Conservation (phyloP, 2,329 filamentous ascomycete species). For the Cordyceps cateniannulata region DNA sequence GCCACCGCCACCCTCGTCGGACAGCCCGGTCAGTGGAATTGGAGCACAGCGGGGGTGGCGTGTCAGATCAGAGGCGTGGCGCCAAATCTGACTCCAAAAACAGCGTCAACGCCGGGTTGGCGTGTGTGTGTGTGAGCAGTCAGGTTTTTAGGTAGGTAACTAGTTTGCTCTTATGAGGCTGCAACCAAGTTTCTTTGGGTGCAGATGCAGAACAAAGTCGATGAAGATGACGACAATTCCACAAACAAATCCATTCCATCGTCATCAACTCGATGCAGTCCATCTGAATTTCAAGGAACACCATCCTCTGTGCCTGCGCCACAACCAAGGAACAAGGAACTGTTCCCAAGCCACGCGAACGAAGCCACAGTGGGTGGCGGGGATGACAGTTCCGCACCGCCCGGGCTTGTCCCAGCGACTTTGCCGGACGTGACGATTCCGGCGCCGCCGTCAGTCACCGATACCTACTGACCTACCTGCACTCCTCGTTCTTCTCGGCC, state of each 20-base stretch:
- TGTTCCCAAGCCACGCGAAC: neutral
- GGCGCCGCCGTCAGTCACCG: neutral
- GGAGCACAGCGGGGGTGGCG: constrained; percentile 1
- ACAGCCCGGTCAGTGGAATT: neutral
- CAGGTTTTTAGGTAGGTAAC: no score
- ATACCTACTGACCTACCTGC: neutral
- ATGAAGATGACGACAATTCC: no score
- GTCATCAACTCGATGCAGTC: neutral
- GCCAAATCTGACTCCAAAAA: neutral
- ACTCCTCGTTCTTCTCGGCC: neutral
- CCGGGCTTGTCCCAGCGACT: neutral
- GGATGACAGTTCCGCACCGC: neutral
- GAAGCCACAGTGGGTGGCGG: neutral
- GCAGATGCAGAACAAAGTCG: no score
- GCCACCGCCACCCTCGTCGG: neutral
- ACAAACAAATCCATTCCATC: neutral
- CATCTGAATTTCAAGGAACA: neutral
- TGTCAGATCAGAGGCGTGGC: constrained; percentile 4
- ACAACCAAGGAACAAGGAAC: neutral
- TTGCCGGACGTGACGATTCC: neutral
- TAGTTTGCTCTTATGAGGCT: no score
- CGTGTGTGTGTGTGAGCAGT: no score
- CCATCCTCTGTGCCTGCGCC: neutral
- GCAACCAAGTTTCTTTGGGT: no score
- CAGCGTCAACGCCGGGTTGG: neutral